Evolutionary conservation across 371 early-diverging fungal genomes (phyloP).

Genomic region (Fennellomyces sp.): DNA sequence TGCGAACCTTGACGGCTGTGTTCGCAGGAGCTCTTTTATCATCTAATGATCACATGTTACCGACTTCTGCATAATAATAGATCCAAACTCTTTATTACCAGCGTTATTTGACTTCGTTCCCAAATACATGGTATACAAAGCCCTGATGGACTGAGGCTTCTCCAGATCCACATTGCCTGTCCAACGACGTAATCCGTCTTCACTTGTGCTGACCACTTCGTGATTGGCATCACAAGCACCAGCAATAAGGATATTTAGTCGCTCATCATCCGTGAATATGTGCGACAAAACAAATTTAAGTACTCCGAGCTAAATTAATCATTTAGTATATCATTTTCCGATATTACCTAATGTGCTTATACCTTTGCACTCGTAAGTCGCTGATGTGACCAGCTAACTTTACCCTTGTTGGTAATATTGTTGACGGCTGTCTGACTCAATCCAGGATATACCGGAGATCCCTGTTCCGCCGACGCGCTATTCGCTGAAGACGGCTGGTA

Average conservation of each 20-base stretch:
- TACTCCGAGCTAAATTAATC: constrained; percentile 34
- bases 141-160: constrained; percentile 47
- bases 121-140: constrained; percentile 69
- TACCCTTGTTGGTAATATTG: constrained; percentile 67
- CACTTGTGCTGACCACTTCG: constrained; percentile 68
- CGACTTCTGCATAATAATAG: neutral
- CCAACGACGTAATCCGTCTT: constrained; percentile 72
- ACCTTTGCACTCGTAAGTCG: constrained; percentile 50
- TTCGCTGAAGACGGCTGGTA: constrained; percentile 50
- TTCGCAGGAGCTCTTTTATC: constrained; percentile 45
- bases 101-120: constrained; percentile 36
- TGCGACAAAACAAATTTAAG: constrained; percentile 41
- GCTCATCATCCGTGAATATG: constrained; percentile 48
- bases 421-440: constrained; percentile 58
- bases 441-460: constrained; percentile 22
- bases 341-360: neutral
- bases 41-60: constrained; percentile 8
- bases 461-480: constrained; percentile 5
- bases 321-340: neutral
- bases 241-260: constrained; percentile 64
- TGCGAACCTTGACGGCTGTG: constrained; percentile 60
- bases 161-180: constrained; percentile 67
- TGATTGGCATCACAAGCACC: constrained; percentile 71
- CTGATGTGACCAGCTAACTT: constrained; percentile 61
- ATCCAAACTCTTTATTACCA: constrained; percentile 1